Conservation (phyloP, 1,284 basidiomycete species). For the Chiua sp. region DNA sequence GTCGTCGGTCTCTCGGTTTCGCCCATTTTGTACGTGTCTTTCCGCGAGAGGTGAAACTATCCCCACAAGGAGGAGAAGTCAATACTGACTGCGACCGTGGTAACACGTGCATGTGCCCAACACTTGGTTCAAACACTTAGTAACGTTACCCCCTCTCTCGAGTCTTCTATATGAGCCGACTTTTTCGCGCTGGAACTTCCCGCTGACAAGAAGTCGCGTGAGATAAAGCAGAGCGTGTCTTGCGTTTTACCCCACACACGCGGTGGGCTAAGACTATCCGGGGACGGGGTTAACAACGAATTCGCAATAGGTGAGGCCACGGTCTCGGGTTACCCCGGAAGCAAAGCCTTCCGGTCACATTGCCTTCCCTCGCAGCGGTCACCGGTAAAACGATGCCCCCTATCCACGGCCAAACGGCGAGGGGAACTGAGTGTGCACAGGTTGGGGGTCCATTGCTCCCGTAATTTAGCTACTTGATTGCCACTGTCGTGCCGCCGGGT, state of each 20-base stretch:
- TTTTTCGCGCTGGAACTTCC: slow-evolving; percentile 6
- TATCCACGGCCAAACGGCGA: background rate
- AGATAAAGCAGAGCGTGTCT: background rate
- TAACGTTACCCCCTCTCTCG: background rate
- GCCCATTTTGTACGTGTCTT: background rate
- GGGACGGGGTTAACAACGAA: background rate
- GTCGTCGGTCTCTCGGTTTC: background rate
- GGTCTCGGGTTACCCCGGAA: slow-evolving; percentile 3
- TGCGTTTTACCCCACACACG: background rate
- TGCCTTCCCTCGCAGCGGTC: background rate
- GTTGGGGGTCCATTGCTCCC: background rate
- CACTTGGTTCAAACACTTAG: background rate
- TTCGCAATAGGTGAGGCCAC: background rate
- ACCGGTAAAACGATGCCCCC: background rate
- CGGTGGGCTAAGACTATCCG: background rate
- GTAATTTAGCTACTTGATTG: slow-evolving; percentile 3
- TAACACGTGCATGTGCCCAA: background rate
- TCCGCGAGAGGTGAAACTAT: background rate
- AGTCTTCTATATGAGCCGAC: background rate
- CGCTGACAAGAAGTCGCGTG: background rate
- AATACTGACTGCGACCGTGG: background rate
- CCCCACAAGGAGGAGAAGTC: background rate
- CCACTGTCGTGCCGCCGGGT: background rate
- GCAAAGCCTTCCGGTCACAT: background rate
- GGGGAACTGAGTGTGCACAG: slow-evolving; percentile 9